A percentile compares a stretch with the other conserved stretches of the same genome.
These are phyloP conservation scores for Talaromyces sp. DNA, from an alignment of 2,329 filamentous ascomycete species.

Conservation along the genomic window DNA sequence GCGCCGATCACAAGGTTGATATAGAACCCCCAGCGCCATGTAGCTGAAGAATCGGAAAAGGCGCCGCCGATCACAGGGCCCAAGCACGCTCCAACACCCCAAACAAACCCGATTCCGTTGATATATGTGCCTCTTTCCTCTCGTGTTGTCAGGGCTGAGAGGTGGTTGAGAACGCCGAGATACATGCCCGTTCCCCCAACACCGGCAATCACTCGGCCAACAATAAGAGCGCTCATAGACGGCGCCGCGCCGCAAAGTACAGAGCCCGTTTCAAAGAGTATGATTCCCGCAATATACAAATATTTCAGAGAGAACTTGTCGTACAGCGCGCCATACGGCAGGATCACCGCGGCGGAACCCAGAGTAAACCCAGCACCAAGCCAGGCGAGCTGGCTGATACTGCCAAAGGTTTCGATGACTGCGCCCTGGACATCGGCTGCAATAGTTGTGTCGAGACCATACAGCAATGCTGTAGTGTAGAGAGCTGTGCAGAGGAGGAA, in stretches of 20 bases:
- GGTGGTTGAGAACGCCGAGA: slow-evolving; percentile 19
- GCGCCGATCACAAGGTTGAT: too few species aligned
- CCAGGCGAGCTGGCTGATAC: slow-evolving; percentile 40
- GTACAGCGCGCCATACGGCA: slow-evolving; percentile 37
- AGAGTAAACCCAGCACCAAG: slow-evolving; percentile 40
- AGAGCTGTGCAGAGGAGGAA: slow-evolving; percentile 20
- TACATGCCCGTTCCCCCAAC: slow-evolving; percentile 30
- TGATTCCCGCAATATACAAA: slow-evolving; percentile 27
- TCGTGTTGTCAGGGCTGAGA: slow-evolving; percentile 18
- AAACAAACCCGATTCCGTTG: slow-evolving; percentile 22
- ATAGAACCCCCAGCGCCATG: not conserved
- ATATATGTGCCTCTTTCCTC: slow-evolving; percentile 24
- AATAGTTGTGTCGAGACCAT: slow-evolving; percentile 44
- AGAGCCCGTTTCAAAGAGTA: slow-evolving; percentile 27
- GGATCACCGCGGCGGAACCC: slow-evolving; percentile 36
- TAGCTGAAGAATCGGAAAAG: slow-evolving; percentile 24
- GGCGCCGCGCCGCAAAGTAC: slow-evolving; percentile 43
- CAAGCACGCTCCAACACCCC: slow-evolving; percentile 28
- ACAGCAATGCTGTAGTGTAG: slow-evolving; percentile 35
- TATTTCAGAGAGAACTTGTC: slow-evolving; percentile 44
- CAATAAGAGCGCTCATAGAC: slow-evolving; percentile 44
- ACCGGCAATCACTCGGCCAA: slow-evolving; percentile 34
- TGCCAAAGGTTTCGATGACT: slow-evolving; percentile 35
- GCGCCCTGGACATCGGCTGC: slow-evolving; percentile 45
- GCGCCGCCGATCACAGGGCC: slow-evolving; percentile 36